Evolutionary conservation across 2,329 filamentous ascomycete species (phyloP).

Genomic region (Didymella arachidicola): DNA sequence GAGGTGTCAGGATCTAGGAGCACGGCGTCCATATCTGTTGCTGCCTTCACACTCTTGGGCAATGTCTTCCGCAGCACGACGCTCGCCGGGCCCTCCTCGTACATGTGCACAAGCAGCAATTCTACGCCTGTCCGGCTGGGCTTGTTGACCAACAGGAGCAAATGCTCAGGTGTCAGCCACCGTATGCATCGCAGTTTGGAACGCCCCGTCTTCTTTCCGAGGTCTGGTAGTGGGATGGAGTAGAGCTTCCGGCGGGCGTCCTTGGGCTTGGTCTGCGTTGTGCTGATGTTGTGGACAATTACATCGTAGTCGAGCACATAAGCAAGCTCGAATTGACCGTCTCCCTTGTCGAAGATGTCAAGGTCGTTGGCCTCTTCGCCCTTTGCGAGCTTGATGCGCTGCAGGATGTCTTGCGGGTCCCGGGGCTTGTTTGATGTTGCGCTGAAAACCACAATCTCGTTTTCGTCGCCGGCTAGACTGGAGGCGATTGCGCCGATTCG

Average conservation of each 20-base stretch:
- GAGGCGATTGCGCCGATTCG: slow-evolving; percentile 81
- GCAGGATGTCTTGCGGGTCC: slow-evolving; percentile 58
- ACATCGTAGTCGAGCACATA: slow-evolving; percentile 83
- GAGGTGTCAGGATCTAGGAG: slow-evolving; percentile 67
- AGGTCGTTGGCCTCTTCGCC: slow-evolving; percentile 71
- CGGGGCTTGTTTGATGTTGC: slow-evolving; percentile 63
- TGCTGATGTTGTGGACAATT: slow-evolving; percentile 68
- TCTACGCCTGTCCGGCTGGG: slow-evolving; percentile 64
- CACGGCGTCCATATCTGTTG: slow-evolving; percentile 79
- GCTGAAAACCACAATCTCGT: slow-evolving; percentile 83
- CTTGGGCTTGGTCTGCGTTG: slow-evolving; percentile 49
- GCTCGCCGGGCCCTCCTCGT: slow-evolving; percentile 61
- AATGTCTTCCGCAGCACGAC: slow-evolving; percentile 65
- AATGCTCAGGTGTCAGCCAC: slow-evolving; percentile 62
- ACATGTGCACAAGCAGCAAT: slow-evolving; percentile 65
- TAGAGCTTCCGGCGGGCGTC: slow-evolving; percentile 41
- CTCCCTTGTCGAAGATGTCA: slow-evolving; percentile 70
- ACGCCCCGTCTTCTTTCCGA: slow-evolving; percentile 50
- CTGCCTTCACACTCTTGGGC: slow-evolving; percentile 73
- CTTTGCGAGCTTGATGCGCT: slow-evolving; percentile 60
- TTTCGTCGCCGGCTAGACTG: slow-evolving; percentile 72
- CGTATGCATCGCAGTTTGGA: slow-evolving; percentile 64
- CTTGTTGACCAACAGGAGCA: slow-evolving; percentile 65
- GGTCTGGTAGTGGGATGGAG: slow-evolving; percentile 40
- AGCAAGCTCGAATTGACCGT: slow-evolving; percentile 72